These are phyloP conservation scores for Suillus placidus DNA, from an alignment of 768 basidiomycete genomes.

Conservation along the genomic window DNA sequence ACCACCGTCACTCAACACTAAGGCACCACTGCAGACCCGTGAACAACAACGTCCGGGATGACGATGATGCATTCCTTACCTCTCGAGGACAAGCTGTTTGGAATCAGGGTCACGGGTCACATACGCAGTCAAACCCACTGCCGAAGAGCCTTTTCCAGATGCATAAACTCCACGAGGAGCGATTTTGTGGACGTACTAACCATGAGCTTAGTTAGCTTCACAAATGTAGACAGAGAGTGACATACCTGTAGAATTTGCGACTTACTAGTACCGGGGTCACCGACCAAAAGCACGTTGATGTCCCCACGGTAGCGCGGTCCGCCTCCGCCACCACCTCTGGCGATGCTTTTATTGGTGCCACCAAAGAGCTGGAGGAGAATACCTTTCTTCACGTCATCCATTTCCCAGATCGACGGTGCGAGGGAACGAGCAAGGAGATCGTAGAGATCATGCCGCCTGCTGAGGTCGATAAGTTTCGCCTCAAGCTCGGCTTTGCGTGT, in stretches of 20 bases:
- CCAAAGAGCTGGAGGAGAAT: slow-evolving; percentile 96
- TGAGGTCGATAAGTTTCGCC: slow-evolving; percentile 71
- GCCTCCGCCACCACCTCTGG: slow-evolving; percentile 90
- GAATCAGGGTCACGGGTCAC: slow-evolving; percentile 98
- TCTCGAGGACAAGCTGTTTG: slow-evolving; percentile 96
- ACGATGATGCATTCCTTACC: slow-evolving; percentile 48
- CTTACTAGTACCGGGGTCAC: slow-evolving; percentile 97
- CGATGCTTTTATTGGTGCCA: slow-evolving; percentile 95
- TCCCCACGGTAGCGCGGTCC: slow-evolving; percentile 97
- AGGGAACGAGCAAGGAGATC: slow-evolving; percentile 82
- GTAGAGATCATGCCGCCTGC: slow-evolving; percentile 79
- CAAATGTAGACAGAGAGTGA: background rate
- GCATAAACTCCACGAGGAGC: slow-evolving; percentile 97
- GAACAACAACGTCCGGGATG: background rate
- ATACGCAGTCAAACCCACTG: slow-evolving; percentile 98
- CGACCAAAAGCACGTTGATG: slow-evolving; percentile 96
- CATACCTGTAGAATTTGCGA: slow-evolving; percentile 90
- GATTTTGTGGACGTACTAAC: slow-evolving; percentile 96
- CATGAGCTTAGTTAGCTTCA: background rate
- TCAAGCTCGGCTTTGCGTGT: slow-evolving; percentile 73
- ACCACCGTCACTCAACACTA: slow-evolving; percentile 93
- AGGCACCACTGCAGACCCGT: slow-evolving; percentile 67
- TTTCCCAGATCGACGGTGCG: slow-evolving; percentile 95
- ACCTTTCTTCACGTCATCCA: slow-evolving; percentile 99
- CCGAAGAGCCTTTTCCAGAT: slow-evolving; percentile 97